Conservation (phyloP, 768 basidiomycete genomes). For the Suillus lakei region DNA sequence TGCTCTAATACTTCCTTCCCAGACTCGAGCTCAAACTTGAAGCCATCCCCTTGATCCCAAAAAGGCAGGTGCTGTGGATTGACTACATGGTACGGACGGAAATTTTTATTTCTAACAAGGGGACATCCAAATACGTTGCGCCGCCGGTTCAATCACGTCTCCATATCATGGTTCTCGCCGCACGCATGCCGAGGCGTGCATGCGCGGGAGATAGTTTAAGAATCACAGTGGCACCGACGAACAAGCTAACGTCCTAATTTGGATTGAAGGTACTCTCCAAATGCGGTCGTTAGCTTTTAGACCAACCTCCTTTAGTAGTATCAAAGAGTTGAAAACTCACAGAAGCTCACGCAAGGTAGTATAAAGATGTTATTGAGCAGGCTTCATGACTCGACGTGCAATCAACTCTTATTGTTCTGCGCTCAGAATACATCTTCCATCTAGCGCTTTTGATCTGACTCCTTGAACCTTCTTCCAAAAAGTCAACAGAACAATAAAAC, state of each 20-base stretch:
- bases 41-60: slow-evolving; percentile 15
- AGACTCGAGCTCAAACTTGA: not conserved
- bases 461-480: not conserved
- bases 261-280: slow-evolving; percentile 28
- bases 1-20: too few relatives aligned
- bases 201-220: not conserved
- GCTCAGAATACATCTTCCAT: slow-evolving; percentile 10
- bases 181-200: not conserved
- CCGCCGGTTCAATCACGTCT: not conserved
- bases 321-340: slow-evolving; percentile 21
- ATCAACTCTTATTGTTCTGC: slow-evolving; percentile 37
- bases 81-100: not conserved
- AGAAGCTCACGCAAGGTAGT: slow-evolving; percentile 9
- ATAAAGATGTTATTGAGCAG: slow-evolving; percentile 27
- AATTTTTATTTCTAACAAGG: slow-evolving; percentile 21
- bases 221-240: slow-evolving; percentile 2
- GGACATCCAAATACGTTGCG: slow-evolving; percentile 21
- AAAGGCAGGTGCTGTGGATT: slow-evolving; percentile 22
- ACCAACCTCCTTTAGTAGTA: slow-evolving; percentile 30
- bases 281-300: slow-evolving; percentile 22
- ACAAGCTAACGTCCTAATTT: slow-evolving; percentile 34
- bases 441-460: slow-evolving; percentile 6
- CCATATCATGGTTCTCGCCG: not conserved
- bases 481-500: slow-evolving; percentile 32
- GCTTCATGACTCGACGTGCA: slow-evolving; percentile 22